Percentiles rank a stretch among this genome's conserved stretches.
These are phyloP conservation scores for Calonectria honghensis DNA, from an alignment of 2,329 filamentous ascomycete species.

Conservation along the genomic window DNA sequence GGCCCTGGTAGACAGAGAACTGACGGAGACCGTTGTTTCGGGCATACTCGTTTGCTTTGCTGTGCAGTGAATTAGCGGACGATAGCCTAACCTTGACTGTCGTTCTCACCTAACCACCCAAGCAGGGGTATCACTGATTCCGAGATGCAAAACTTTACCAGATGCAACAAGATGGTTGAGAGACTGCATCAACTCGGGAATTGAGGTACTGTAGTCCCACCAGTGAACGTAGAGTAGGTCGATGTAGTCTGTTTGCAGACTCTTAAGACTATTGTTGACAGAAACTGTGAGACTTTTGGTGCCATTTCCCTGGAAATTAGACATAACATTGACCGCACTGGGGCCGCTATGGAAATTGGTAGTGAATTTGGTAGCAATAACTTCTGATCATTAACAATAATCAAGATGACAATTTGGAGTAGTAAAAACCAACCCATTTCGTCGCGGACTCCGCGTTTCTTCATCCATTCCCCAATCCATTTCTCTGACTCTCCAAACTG, in stretches of 20 bases:
- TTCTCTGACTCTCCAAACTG: slow-evolving; percentile 77
- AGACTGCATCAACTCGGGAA: slow-evolving; percentile 81
- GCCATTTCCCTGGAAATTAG: slow-evolving; percentile 76
- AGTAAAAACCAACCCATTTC: slow-evolving; percentile 71
- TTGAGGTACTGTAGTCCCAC: slow-evolving; percentile 82
- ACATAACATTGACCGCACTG: slow-evolving; percentile 65
- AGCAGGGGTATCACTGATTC: slow-evolving; percentile 81
- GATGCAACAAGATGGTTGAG: slow-evolving; percentile 75
- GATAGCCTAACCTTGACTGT: background rate
- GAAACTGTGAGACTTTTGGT: slow-evolving; percentile 76
- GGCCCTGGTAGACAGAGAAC: slow-evolving; percentile 74
- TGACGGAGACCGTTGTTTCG: slow-evolving; percentile 80
- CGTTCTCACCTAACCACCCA: slow-evolving; percentile 74
- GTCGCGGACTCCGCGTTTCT: slow-evolving; percentile 77
- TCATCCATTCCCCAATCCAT: slow-evolving; percentile 84
- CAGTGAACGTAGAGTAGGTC: slow-evolving; percentile 80
- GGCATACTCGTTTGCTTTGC: slow-evolving; percentile 81
- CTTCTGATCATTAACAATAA: slow-evolving; percentile 56
- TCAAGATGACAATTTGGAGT: background rate
- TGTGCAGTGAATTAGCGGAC: slow-evolving; percentile 50
- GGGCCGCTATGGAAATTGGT: slow-evolving; percentile 72
- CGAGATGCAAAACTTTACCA: slow-evolving; percentile 80
- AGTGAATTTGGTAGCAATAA: slow-evolving; percentile 82
- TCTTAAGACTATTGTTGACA: slow-evolving; percentile 73
- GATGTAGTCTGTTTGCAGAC: slow-evolving; percentile 81